A percentile compares a stretch with the other conserved stretches of the same genome.
Conservation (phyloP, 2,329 filamentous ascomycete species). For the Ophiosphaerella herpotricha region DNA sequence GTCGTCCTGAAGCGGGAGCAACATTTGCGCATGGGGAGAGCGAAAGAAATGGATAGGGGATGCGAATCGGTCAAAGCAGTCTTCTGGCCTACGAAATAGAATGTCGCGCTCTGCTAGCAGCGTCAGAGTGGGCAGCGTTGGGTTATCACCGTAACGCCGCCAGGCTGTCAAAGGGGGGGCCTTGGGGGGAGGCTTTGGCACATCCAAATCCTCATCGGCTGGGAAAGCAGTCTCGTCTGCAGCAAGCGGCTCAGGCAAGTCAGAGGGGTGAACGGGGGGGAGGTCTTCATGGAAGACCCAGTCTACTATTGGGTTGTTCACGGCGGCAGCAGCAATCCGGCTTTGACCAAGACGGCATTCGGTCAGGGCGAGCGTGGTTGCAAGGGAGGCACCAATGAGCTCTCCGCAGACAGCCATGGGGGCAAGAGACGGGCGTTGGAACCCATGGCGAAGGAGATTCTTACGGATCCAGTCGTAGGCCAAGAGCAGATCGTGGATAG, state of each 20-base stretch:
- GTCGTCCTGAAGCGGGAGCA: constrained; percentile 32
- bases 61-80: constrained; percentile 56
- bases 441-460: constrained; percentile 38
- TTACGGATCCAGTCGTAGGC: constrained; percentile 55
- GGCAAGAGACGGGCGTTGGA: constrained; percentile 27
- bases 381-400: constrained; percentile 54
- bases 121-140: constrained; percentile 29
- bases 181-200: constrained; percentile 14
- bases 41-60: constrained; percentile 58
- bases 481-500: constrained; percentile 53
- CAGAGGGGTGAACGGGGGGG: constrained; percentile 19
- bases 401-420: constrained; percentile 54
- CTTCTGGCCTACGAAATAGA: constrained; percentile 49
- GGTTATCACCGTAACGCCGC: constrained; percentile 32
- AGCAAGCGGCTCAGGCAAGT: constrained; percentile 35
- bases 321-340: constrained; percentile 51
- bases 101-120: constrained; percentile 41
- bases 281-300: constrained; percentile 51
- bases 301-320: constrained; percentile 55
- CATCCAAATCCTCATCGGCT: constrained; percentile 33
- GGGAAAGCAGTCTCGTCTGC: constrained; percentile 39
- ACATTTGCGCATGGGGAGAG: constrained; percentile 43
- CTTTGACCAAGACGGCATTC: constrained; percentile 51
- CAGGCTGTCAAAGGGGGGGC: constrained; percentile 28
- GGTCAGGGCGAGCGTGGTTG: constrained; percentile 55